These are phyloP conservation scores for Xylaria grammica DNA, from an alignment of 495 filamentous ascomycete species.

Conservation along the genomic window DNA sequence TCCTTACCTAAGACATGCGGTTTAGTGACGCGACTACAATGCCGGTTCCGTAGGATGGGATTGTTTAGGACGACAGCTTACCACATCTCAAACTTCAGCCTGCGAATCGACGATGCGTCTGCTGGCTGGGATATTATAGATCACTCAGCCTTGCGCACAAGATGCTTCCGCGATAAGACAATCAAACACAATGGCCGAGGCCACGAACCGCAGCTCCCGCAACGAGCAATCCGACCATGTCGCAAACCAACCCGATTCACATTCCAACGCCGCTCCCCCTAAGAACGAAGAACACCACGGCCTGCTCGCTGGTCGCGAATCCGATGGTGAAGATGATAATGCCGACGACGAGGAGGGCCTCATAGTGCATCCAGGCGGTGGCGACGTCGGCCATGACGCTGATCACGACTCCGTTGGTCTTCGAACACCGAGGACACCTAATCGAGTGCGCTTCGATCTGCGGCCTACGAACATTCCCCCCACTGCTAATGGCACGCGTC, in stretches of 20 bases:
- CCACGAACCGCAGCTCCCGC: conserved; percentile 43
- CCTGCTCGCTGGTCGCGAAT: conserved; percentile 43
- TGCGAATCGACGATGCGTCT: background rate
- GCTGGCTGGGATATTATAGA: background rate
- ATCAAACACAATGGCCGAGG: conserved; percentile 48
- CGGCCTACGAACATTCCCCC: conserved; percentile 48
- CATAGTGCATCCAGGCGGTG: conserved; percentile 44
- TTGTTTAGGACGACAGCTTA: background rate
- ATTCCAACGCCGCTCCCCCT: conserved; percentile 26
- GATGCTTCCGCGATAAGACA: conserved; percentile 42
- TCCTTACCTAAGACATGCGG: conserved; percentile 6
- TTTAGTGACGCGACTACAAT: background rate
- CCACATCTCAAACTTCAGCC: background rate
- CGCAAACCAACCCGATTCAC: conserved; percentile 18
- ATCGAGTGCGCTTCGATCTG: conserved; percentile 90
- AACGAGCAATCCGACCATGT: conserved; percentile 29
- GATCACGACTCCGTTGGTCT: conserved; percentile 35
- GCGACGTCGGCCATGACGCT: conserved; percentile 24
- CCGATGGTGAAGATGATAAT: conserved; percentile 28
- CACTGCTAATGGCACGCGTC: conserved; percentile 34
- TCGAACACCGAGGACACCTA: conserved; percentile 75
- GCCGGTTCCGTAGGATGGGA: conserved; percentile 13
- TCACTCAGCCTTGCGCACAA: conserved; percentile 27
- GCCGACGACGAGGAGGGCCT: conserved; percentile 38
- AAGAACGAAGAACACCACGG: conserved; percentile 51